phyloP scores from a whole-genome alignment of 176 grass and related monocot genomes.

The Typha latifolia region DNA sequence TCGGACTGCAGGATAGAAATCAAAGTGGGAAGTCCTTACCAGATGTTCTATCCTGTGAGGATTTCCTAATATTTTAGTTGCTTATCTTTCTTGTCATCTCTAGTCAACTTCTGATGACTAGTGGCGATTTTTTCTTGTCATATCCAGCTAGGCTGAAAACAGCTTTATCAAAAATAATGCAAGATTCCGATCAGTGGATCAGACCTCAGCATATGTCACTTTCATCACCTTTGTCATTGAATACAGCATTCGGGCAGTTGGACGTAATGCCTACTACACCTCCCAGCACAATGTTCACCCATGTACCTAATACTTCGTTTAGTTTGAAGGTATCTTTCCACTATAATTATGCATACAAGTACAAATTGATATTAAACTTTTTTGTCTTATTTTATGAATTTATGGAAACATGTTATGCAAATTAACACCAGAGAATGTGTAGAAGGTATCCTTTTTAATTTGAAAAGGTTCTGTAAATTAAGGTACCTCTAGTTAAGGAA shows the following conservation, averaged over 20 bases:
- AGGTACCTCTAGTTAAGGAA: too few species aligned
- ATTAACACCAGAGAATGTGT: too few species aligned
- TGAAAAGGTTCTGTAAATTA: too few species aligned
- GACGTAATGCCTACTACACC: constrained; percentile 87
- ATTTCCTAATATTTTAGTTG: constrained; percentile 15
- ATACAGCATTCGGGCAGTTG: constrained; percentile 53
- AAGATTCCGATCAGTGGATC: constrained; percentile 97
- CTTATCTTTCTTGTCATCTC: not conserved
- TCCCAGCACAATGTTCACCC: constrained; percentile 51
- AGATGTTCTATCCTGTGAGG: constrained; percentile 57
- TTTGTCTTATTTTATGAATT: not conserved
- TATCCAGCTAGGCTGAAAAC: constrained; percentile 66
- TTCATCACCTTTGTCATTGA: constrained; percentile 51
- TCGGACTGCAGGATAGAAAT: constrained; percentile 58
- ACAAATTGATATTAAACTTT: constrained; percentile 3
- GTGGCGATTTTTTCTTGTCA: constrained; percentile 8
- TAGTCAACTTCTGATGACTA: constrained; percentile 5
- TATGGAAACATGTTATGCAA: too few species aligned
- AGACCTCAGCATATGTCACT: constrained; percentile 54
- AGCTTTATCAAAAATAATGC: constrained; percentile 88
- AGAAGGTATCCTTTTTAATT: too few species aligned
- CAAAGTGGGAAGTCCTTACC: constrained; percentile 55
- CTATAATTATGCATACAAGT: constrained; percentile 3
- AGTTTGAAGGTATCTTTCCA: constrained; percentile 61
- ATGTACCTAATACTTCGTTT: constrained; percentile 37